phyloP scores from a whole-genome alignment of 1,284 basidiomycete genomes.

The Tylopilus sp. region DNA sequence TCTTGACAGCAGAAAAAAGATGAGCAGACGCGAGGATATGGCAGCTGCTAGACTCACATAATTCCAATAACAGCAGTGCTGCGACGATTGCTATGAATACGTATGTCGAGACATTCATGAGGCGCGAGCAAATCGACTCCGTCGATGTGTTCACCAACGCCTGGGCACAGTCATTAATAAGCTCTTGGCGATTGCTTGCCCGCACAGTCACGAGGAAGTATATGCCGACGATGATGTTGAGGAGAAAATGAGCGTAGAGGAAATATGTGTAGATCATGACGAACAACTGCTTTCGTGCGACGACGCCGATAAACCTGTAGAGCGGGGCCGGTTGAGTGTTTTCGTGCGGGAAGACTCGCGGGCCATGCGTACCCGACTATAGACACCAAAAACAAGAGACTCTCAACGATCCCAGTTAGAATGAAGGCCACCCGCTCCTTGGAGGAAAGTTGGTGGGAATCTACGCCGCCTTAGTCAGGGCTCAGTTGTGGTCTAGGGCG shows the following conservation, averaged over 20 bases:
- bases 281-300: conserved; percentile 57
- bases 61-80: conserved; percentile 45
- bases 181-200: conserved; percentile 41
- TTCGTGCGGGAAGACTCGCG: background rate
- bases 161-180: conserved; percentile 43
- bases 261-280: conserved; percentile 53
- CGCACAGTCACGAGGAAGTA: conserved; percentile 51
- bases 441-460: conserved; percentile 35
- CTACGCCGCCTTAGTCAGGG: conserved; percentile 11
- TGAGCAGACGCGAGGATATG: background rate
- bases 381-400: conserved; percentile 47
- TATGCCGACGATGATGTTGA: conserved; percentile 51
- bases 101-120: conserved; percentile 42
- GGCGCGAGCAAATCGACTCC: conserved; percentile 41
- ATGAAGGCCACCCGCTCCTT: conserved; percentile 43
- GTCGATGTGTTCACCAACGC: conserved; percentile 41
- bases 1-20: conserved; percentile 36
- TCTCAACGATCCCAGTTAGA: conserved; percentile 47
- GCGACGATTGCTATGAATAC: conserved; percentile 46
- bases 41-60: conserved; percentile 42
- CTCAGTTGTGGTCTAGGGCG: background rate
- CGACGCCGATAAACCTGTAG: conserved; percentile 51
- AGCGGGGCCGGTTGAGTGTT: conserved; percentile 3
- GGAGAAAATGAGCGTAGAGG: conserved; percentile 51
- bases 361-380: conserved; percentile 45